Base-by-base conservation (phyloP, 2,329 filamentous ascomycete genomes). In the Colletotrichum nymphaeae region DNA sequence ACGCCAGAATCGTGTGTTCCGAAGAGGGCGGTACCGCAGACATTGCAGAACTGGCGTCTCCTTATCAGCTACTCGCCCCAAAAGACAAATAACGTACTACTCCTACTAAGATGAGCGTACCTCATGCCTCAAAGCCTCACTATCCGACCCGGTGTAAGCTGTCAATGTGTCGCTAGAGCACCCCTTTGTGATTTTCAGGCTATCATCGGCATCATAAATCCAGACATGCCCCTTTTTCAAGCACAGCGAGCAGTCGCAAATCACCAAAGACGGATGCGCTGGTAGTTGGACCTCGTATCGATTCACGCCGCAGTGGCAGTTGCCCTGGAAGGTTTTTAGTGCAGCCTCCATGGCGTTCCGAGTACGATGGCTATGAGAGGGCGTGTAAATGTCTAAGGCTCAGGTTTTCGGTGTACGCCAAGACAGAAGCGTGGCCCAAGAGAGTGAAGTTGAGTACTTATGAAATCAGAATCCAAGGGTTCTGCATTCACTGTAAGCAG, bases 281-380 rank as follows among this genome's bases (percentile, higher is more conserved):
- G 75, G 63, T 2, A 74, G 7, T 3, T 63, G 19, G 3, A 81
- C 8, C 30, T 78, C 74, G 32, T 76, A 81, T 35, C 79, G 78
- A 53, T 78, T 79, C 4, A 63, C 58, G 4, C 79, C 80, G 69
- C 80, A 81, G 69, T 81, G 79, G 67, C 80, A 81, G 67, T 81
- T 80, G 19, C 78, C 79, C 26, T 63, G 67, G 35, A 67, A 73
- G 16, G 57, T 63, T 12, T 28, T 49, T 3, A n/a, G 19, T 5
- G 49, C 19, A 8, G 26, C 14, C 6, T 46, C 28, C 63, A 65
- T 65, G 16, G 42, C 37, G 26, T 2, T 32, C 4, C 11, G 11
- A 12, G 4, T 30, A 32, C 30, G 8, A 32, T 32, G 30, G 26
- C 2, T 9, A 26, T 26, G 26, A 26, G 26, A 4, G 26, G 26